phyloP scores from a whole-genome alignment of 1,139 yeast species.

The Hemisphaericaspora xylofermentans region DNA sequence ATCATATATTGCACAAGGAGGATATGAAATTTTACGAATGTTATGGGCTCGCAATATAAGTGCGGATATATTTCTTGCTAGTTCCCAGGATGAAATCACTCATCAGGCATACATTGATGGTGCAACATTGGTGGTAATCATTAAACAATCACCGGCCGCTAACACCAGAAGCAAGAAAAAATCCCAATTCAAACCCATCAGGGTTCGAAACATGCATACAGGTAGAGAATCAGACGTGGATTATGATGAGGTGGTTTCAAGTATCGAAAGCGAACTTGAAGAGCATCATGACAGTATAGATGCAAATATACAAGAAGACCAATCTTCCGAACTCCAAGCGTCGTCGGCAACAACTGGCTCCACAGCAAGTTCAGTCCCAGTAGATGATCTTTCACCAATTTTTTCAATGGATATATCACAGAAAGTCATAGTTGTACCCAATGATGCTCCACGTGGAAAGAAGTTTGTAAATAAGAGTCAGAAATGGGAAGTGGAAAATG shows the following conservation, averaged over 20 bases:
- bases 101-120: constrained; percentile 68
- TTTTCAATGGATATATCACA: constrained; percentile 49
- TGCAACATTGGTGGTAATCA: constrained; percentile 52
- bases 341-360: background rate
- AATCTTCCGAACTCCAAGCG: background rate
- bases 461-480: constrained; percentile 70
- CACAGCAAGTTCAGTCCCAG: background rate
- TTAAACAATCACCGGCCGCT: constrained; percentile 51
- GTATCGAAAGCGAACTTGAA: constrained; percentile 47
- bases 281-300: constrained; percentile 11
- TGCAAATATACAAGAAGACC: background rate
- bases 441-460: constrained; percentile 69
- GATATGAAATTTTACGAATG: constrained; percentile 57
- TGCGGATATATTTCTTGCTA: constrained; percentile 57
- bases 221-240: constrained; percentile 71
- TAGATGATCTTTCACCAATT: constrained; percentile 24
- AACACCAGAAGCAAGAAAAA: constrained; percentile 30
- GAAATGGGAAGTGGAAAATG: constrained; percentile 77
- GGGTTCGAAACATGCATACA: constrained; percentile 60
- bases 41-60: constrained; percentile 73
- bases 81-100: constrained; percentile 65
- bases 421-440: constrained; percentile 60
- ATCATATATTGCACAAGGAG: constrained; percentile 48
- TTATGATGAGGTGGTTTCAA: constrained; percentile 57
- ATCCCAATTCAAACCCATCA: constrained; percentile 63